phyloP scores from a whole-genome alignment of 495 filamentous ascomycete species.

The Choiromyces venosus region DNA sequence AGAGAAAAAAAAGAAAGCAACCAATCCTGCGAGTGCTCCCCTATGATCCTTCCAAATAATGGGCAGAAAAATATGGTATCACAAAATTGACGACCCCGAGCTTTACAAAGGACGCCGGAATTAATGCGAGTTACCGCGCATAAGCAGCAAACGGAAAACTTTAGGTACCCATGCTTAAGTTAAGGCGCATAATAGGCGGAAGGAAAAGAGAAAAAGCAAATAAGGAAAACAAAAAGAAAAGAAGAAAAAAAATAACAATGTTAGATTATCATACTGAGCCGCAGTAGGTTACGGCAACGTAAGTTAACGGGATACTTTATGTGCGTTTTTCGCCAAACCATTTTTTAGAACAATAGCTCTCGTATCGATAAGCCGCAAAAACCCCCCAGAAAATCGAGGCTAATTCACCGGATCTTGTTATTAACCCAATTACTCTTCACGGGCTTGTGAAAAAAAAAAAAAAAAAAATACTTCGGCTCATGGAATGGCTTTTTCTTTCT shows the following conservation, averaged over 20 bases:
- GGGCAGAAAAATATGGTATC: background rate
- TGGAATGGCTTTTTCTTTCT: background rate
- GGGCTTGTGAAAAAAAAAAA: background rate
- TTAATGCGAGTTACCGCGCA: background rate
- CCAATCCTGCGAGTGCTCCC: background rate
- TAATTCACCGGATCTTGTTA: background rate
- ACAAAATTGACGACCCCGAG: background rate
- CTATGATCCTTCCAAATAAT: background rate
- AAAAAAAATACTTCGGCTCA: background rate
- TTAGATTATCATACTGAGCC: background rate
- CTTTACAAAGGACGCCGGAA: background rate
- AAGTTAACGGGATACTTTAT: background rate
- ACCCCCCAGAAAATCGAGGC: background rate
- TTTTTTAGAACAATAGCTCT: background rate
- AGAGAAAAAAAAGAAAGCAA: background rate
- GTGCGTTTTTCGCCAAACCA: background rate
- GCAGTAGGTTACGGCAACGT: background rate
- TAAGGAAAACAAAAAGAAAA: background rate
- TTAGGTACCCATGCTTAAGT: background rate
- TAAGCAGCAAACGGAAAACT: background rate
- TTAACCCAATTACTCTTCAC: background rate
- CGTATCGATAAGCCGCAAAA: background rate
- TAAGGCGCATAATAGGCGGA: background rate
- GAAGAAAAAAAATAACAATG: background rate
- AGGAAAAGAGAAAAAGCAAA: background rate